phyloP scores from a whole-genome alignment of 2,329 filamentous ascomycete species.

The Apiospora arundinis region DNA sequence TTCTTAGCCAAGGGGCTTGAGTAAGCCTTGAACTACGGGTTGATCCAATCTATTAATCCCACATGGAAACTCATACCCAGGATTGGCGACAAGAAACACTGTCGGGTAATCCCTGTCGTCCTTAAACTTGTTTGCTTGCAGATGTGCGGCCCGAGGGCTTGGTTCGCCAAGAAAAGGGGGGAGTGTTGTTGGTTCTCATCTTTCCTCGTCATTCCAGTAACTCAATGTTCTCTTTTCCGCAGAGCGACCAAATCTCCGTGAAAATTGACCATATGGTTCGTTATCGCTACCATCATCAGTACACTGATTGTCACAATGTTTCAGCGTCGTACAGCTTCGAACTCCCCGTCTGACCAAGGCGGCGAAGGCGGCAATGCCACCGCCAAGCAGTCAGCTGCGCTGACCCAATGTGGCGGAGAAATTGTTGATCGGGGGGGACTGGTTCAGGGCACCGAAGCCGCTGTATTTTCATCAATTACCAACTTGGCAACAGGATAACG shows the following conservation, averaged over 20 bases:
- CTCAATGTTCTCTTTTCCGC: not conserved
- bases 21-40: no score
- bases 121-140: not conserved
- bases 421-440: not conserved
- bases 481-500: slow-evolving; percentile 18
- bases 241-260: not conserved
- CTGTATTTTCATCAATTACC: slow-evolving; percentile 19
- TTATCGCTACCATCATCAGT: not conserved
- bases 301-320: no score
- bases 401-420: no score
- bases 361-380: not conserved
- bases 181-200: not conserved
- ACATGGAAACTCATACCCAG: not conserved
- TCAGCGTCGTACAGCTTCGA: not conserved
- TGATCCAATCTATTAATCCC: no score
- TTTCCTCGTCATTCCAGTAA: not conserved
- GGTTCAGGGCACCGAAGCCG: not conserved
- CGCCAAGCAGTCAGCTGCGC: not conserved
- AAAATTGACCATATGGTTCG: no score
- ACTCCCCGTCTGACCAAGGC: not conserved
- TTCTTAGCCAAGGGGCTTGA: no score
- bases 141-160: not conserved
- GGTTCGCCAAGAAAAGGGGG: not conserved
- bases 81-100: not conserved
- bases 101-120: not conserved